Evolutionary conservation across 2,329 filamentous ascomycete species (phyloP).

Genomic region (Beauveria scarabaeidicola): DNA sequence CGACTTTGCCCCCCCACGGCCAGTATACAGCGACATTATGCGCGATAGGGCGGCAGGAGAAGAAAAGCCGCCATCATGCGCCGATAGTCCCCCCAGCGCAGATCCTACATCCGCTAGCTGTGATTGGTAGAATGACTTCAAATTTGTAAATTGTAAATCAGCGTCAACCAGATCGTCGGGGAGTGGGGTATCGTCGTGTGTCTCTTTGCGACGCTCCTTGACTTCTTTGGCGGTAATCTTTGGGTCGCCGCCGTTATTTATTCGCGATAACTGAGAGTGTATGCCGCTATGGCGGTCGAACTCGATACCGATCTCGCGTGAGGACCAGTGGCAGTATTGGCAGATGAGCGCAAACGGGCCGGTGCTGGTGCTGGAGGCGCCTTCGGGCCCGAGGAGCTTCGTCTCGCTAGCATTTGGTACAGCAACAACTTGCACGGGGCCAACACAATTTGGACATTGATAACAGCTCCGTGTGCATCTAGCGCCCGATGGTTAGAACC

Average conservation of each 20-base stretch:
- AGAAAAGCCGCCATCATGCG: constrained; percentile 43
- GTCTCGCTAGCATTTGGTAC: constrained; percentile 49
- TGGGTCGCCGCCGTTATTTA: constrained; percentile 53
- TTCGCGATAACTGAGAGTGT: constrained; percentile 64
- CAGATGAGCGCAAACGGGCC: constrained; percentile 73
- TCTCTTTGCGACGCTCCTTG: constrained; percentile 43
- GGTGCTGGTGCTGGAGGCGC: constrained; percentile 22
- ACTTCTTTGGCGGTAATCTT: constrained; percentile 43
- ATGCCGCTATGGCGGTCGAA: constrained; percentile 88
- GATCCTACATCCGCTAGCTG: constrained; percentile 60
- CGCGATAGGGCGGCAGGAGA: constrained; percentile 77
- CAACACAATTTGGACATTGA: constrained; percentile 83
- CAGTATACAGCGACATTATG: constrained; percentile 86
- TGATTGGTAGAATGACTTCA: constrained; percentile 73
- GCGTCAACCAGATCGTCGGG: constrained; percentile 44
- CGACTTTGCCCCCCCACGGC: constrained; percentile 54
- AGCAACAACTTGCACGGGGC: constrained; percentile 66
- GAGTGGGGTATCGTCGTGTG: constrained; percentile 27
- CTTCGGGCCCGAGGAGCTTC: constrained; percentile 35
- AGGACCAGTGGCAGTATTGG: constrained; percentile 88
- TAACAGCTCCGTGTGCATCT: constrained; percentile 94
- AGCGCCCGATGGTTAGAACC: constrained; percentile 5
- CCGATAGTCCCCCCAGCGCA: constrained; percentile 38
- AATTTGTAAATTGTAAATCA: constrained; percentile 63
- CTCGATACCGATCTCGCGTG: constrained; percentile 78